Percentiles rank a stretch among this genome's conserved stretches.
These are phyloP conservation scores for Globisporangium acanthophoron DNA, from an alignment of 352 stramenopile species.

Conservation along the genomic window DNA sequence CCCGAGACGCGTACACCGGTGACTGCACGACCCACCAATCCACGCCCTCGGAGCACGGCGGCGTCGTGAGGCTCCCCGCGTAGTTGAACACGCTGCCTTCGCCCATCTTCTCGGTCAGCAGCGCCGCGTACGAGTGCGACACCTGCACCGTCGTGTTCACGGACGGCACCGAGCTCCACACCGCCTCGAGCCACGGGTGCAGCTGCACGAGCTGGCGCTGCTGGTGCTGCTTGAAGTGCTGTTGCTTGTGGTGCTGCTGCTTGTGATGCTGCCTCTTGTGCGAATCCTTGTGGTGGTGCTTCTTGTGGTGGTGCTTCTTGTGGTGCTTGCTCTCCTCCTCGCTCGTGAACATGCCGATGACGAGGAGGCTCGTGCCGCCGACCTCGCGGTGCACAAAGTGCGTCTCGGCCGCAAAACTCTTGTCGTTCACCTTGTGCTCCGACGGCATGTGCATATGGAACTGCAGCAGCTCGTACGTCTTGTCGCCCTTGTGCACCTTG, in stretches of 20 bases:
- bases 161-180: conserved; percentile 9
- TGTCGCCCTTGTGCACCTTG: conserved; percentile 15
- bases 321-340: not conserved
- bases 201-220: not conserved
- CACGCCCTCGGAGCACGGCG: conserved; percentile 40
- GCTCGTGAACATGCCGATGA: conserved; percentile 24
- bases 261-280: not conserved
- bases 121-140: conserved; percentile 12
- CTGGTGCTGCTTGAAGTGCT: not conserved
- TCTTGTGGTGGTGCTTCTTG: not conserved
- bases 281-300: not conserved
- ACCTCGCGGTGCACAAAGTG: conserved; percentile 42
- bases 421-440: conserved; percentile 34
- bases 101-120: conserved; percentile 9
- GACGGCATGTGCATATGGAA: conserved; percentile 41
- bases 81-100: conserved; percentile 53
- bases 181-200: conserved; percentile 13
- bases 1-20: conserved; percentile 3
- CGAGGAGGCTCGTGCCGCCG: conserved; percentile 15
- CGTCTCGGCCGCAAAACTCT: conserved; percentile 23
- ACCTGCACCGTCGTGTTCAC: conserved; percentile 13
- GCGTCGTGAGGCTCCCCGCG: conserved; percentile 58
- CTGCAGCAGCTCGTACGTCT: conserved; percentile 25
- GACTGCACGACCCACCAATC: conserved; percentile 60
- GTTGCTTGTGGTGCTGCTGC: not conserved